A percentile compares a stretch with the other conserved stretches of the same genome.
Conservation (phyloP, 306 rosid species). For the Sesbania bispinosa region DNA sequence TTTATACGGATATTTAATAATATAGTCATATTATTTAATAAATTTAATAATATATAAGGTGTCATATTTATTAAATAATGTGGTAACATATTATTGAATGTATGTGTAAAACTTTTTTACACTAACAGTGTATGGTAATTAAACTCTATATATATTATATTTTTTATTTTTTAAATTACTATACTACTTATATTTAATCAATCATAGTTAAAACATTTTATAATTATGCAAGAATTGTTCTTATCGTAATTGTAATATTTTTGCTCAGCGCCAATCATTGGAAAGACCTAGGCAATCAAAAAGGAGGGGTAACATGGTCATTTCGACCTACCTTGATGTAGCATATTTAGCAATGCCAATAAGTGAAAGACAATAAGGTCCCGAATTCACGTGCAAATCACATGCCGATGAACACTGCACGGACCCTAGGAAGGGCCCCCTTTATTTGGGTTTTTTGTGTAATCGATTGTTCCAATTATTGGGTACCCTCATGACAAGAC, state of each 20-base stretch:
- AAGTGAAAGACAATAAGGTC: not conserved
- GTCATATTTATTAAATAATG: no score
- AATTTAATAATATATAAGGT: no score
- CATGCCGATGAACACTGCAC: constrained; percentile 39
- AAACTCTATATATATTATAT: no score
- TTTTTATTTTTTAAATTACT: no score
- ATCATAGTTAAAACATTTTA: no score
- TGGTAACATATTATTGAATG: no score
- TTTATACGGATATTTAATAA: no score
- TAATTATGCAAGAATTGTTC: no score
- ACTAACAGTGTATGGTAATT: no score
- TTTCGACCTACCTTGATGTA: not conserved
- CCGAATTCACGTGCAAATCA: constrained; percentile 56
- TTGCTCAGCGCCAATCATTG: constrained; percentile 30
- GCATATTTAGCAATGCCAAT: not conserved
- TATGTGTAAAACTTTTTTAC: no score
- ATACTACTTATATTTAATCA: no score
- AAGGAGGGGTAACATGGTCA: constrained; percentile 31
- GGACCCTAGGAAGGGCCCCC: not conserved
- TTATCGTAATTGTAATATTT: not conserved
- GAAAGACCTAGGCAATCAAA: not conserved
- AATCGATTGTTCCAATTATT: constrained; percentile 26
- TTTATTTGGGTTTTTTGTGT: not conserved
- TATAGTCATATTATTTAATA: no score
- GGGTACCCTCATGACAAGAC: constrained; percentile 6